Conservation (phyloP, 139 green algal genomes). For the Micractinium sp. region DNA sequence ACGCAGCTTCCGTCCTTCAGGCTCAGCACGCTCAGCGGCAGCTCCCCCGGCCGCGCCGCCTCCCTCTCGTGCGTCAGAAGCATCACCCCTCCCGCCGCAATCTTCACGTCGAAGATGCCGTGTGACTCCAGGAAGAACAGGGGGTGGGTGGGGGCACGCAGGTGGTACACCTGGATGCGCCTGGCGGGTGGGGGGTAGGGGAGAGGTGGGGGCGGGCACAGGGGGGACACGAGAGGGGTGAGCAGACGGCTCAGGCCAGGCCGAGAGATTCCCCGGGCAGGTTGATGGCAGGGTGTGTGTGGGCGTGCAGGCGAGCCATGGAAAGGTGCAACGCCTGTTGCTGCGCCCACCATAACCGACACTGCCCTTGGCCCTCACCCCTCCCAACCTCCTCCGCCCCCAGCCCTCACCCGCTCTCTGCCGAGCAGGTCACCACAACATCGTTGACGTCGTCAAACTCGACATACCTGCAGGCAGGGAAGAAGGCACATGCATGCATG, state of each 20-base stretch:
- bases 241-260: not conserved
- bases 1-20: not conserved
- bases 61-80: not conserved
- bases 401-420: constrained; percentile 1
- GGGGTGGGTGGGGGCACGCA: not conserved
- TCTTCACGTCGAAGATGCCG: constrained; percentile 3
- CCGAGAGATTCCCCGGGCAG: too few relatives aligned
- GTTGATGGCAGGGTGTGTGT: not conserved
- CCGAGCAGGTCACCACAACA: constrained; percentile 63
- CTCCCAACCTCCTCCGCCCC: not conserved
- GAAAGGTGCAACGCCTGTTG: too few relatives aligned
- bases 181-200: not conserved
- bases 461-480: constrained; percentile 37
- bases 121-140: not conserved
- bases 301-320: not conserved
- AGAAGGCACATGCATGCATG: too few relatives aligned
- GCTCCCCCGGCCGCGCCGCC: not conserved
- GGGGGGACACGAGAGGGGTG: not conserved
- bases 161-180: constrained; percentile 3
- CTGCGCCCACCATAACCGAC: too few relatives aligned
- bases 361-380: not conserved
- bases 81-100: not conserved
- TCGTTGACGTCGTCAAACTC: constrained; percentile 71
- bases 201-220: not conserved
- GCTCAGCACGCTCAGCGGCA: constrained; percentile 17